Evolutionary conservation across 2,329 filamentous ascomycete species (phyloP), one percentile per base, ranked within the genome.

Genomic region (Rasamsonia emersonii): DNA sequence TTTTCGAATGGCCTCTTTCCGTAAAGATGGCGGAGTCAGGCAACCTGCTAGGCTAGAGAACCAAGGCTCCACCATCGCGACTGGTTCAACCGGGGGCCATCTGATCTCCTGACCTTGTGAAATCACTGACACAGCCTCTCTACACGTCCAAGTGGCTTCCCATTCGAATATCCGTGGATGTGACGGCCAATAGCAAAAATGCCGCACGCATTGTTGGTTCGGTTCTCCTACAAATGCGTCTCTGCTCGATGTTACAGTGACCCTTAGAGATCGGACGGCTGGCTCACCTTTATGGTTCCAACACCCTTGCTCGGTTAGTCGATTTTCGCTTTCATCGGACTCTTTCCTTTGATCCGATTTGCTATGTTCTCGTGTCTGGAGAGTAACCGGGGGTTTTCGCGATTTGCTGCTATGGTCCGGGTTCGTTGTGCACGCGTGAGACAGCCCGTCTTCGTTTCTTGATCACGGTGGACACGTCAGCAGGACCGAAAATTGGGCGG

Each of bases 221-320:
- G n/a, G n/a, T n/a, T n/a, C 20, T 23, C n/a, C 20, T 23, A n/a
- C 8, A 8, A n/a, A n/a, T 7, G 20, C n/a, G 20, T 23, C 20
- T 23, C 20, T n/a, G 20, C 20, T 23, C 20, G n/a, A 23, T n/a
- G 7, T 23, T 8, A 23, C n/a, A 23, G 20, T 23, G 20, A 23
- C n/a, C 20, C 20, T 23, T 23, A n/a, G 20, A 23, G 7, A 23
- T 23, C 20, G n/a, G 20, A n/a, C 20, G 20, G 20, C 20, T 23
- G 20, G 20, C 20, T 23, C 20, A n/a, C 20, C n/a, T 23, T 23
- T 23, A 23, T 23, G 20, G 20, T 23, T 23, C n/a, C 20, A 23
- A n/a, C 20, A 8, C 20, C n/a, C 20, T 23, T 23, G 20, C 20
- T 23, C 20, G 20, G n/a, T 23, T 7, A 23, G 20, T 23, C 8